phyloP scores from a whole-genome alignment of 1,284 basidiomycete genomes.

The Takashimella tepidaria region DNA sequence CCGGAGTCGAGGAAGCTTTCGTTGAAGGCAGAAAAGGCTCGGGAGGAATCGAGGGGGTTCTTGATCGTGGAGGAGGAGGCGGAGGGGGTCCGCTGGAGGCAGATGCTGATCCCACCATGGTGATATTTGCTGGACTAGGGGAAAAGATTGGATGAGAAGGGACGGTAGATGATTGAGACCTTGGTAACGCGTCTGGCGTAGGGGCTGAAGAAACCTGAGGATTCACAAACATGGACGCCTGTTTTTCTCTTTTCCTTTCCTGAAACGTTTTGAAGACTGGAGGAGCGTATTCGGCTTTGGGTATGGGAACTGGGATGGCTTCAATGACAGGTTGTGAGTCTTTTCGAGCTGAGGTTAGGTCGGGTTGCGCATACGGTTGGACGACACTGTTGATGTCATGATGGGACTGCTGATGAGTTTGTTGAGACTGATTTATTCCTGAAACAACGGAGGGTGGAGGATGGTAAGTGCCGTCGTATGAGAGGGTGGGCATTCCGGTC shows the following conservation, averaged over 20 bases:
- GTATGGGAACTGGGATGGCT: slow-evolving; percentile 26
- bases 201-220: slow-evolving; percentile 3
- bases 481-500: background rate
- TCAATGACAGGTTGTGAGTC: slow-evolving; percentile 1
- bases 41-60: slow-evolving; percentile 29
- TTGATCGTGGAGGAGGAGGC: slow-evolving; percentile 27
- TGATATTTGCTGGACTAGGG: slow-evolving; percentile 1
- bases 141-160: background rate
- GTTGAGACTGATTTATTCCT: slow-evolving; percentile 2
- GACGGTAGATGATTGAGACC: slow-evolving; percentile 13
- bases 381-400: background rate
- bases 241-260: slow-evolving; percentile 39
- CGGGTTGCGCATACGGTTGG: background rate
- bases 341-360: background rate
- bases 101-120: slow-evolving; percentile 22
- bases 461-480: background rate
- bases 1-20: slow-evolving; percentile 2
- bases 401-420: background rate
- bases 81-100: slow-evolving; percentile 22
- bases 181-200: slow-evolving; percentile 1
- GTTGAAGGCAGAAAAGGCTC: slow-evolving; percentile 25
- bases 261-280: slow-evolving; percentile 46
- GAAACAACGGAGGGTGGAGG: too few relatives aligned
- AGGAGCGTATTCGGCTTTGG: slow-evolving; percentile 32
- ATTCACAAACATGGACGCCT: slow-evolving; percentile 22